These are phyloP conservation scores for Diphasiastrum complanatum DNA, from an alignment of 83 land plant species.

Conservation along the genomic window DNA sequence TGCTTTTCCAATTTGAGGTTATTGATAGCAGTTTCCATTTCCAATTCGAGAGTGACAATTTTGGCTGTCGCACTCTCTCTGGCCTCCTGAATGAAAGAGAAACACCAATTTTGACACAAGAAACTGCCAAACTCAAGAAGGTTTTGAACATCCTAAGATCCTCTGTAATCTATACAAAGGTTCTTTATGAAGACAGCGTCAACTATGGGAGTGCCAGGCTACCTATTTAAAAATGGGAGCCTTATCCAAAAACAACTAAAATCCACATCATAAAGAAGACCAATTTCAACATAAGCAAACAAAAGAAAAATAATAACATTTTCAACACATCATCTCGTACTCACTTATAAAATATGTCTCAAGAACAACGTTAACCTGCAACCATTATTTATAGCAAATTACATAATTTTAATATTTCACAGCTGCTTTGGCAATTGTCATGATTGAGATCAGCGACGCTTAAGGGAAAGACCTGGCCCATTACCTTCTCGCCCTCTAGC, in stretches of 20 bases:
- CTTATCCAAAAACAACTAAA: too few species aligned
- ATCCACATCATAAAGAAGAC: too few species aligned
- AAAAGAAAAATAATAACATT: too few species aligned
- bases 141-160: too few species aligned
- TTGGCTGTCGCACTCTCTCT: slow-evolving; percentile 78
- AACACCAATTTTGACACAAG: not conserved
- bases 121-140: not conserved
- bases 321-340: too few species aligned
- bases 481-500: slow-evolving; percentile 82
- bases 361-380: not conserved
- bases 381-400: too few species aligned
- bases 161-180: too few species aligned
- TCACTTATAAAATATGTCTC: too few species aligned
- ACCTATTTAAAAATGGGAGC: too few species aligned
- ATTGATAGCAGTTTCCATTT: slow-evolving; percentile 65
- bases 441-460: not conserved
- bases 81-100: slow-evolving; percentile 61
- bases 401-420: not conserved
- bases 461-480: slow-evolving; percentile 1
- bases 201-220: too few species aligned
- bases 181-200: too few species aligned
- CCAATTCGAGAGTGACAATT: slow-evolving; percentile 69
- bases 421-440: not conserved
- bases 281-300: too few species aligned
- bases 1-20: slow-evolving; percentile 79